phyloP scores from a whole-genome alignment of 306 rosid genomes.

The Vigna trinervia region DNA sequence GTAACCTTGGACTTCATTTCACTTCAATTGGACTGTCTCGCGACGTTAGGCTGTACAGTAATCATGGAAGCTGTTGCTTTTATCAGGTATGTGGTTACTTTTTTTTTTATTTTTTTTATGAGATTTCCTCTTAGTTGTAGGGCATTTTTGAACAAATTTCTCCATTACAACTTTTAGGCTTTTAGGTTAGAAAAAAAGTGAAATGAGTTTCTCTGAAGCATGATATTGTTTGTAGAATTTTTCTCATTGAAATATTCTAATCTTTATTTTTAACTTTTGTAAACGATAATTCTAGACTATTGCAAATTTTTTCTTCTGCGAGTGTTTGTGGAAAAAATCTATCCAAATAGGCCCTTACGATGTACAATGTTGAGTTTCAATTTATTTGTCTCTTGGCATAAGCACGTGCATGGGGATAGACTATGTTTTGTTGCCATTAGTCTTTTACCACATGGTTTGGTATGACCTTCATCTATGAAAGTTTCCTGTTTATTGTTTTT shows the following conservation, averaged over 20 bases:
- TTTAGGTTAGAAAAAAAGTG: no score
- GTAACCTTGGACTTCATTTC: slow-evolving; percentile 27
- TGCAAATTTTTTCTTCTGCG: no score
- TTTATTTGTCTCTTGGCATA: slow-evolving; percentile 46
- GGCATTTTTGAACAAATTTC: no score
- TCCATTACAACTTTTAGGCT: no score
- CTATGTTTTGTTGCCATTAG: slow-evolving; percentile 55
- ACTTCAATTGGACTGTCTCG: slow-evolving; percentile 47
- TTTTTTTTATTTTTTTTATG: not conserved
- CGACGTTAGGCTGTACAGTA: slow-evolving; percentile 45
- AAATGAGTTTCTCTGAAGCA: no score
- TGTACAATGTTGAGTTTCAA: slow-evolving; percentile 21
- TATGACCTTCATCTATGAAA: slow-evolving; percentile 49
- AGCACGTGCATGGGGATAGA: slow-evolving; percentile 49
- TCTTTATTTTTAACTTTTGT: no score
- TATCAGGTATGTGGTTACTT: slow-evolving; percentile 59
- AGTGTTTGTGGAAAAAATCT: no score
- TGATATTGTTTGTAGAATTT: no score
- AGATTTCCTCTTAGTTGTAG: not conserved
- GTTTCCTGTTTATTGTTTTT: not conserved
- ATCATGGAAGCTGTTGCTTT: slow-evolving; percentile 43
- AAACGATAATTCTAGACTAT: no score
- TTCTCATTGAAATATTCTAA: no score
- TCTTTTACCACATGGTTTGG: slow-evolving; percentile 58
- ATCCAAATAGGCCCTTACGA: not conserved